Percentiles rank a stretch among this genome's conserved stretches.
These are phyloP conservation scores for Bruguiera hainesii DNA, from an alignment of 441 rosid species.

Conservation along the genomic window DNA sequence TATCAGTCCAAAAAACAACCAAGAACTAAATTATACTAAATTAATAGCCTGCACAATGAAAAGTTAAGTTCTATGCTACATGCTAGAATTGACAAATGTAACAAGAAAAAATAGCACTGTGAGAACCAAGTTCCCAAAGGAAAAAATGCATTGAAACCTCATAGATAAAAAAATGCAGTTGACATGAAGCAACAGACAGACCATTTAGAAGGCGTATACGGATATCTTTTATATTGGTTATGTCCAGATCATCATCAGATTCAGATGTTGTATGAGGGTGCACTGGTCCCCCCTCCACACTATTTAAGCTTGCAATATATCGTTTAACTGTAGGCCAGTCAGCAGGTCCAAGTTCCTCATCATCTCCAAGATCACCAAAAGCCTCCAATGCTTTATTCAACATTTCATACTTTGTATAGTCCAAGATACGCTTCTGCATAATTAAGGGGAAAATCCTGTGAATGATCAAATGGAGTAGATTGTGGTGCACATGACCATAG, in stretches of 20 bases:
- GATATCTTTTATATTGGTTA: conserved; percentile 56
- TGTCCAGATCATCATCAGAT: conserved; percentile 46
- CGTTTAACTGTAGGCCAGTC: conserved; percentile 79
- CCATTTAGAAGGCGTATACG: conserved; percentile 87
- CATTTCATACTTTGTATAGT: conserved; percentile 87
- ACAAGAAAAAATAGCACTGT: too few species aligned
- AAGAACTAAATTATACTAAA: too few species aligned
- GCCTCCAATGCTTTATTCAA: conserved; percentile 70
- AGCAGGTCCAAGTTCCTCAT: conserved; percentile 94
- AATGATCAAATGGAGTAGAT: background rate
- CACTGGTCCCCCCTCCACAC: conserved; percentile 42
- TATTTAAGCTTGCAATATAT: conserved; percentile 59
- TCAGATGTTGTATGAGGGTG: conserved; percentile 49
- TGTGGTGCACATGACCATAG: background rate
- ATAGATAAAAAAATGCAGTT: background rate
- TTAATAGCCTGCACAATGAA: too few species aligned
- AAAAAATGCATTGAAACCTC: background rate
- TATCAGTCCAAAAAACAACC: too few species aligned
- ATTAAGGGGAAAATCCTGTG: conserved; percentile 11
- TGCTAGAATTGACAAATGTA: too few species aligned
- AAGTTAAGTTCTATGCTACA: too few species aligned
- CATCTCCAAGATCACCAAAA: conserved; percentile 85
- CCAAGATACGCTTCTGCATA: conserved; percentile 71
- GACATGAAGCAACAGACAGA: conserved; percentile 24
- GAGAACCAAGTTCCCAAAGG: too few species aligned